Percentiles rank a stretch among this genome's conserved stretches.
These are phyloP conservation scores for Zymoseptoria ardabiliae DNA, from an alignment of 2,329 filamentous ascomycete genomes.

Conservation along the genomic window DNA sequence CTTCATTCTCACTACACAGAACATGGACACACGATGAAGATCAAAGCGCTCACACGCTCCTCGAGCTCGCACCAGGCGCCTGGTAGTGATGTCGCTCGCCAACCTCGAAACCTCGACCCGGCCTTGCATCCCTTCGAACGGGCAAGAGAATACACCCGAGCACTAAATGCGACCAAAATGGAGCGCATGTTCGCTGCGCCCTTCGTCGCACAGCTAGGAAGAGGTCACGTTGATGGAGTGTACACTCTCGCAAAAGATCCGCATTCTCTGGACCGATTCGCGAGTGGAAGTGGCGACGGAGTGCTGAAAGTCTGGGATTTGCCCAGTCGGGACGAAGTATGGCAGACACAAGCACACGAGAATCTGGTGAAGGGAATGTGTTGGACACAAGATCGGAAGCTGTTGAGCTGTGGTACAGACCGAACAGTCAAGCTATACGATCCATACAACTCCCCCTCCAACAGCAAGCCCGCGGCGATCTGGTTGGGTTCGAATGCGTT, in stretches of 20 bases:
- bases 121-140: conserved; percentile 85
- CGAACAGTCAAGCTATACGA: conserved; percentile 85
- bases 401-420: conserved; percentile 82
- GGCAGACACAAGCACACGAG: conserved; percentile 76
- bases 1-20: not conserved
- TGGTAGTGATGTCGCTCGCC: conserved; percentile 57
- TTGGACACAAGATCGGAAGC: conserved; percentile 78
- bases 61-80: conserved; percentile 58
- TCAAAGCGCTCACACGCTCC: conserved; percentile 61
- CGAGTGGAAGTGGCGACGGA: conserved; percentile 83
- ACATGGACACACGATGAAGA: conserved; percentile 37
- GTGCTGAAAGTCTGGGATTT: conserved; percentile 91
- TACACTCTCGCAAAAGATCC: conserved; percentile 45
- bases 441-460: conserved; percentile 66
- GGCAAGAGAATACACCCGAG: conserved; percentile 74
- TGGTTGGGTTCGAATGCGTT: conserved; percentile 81
- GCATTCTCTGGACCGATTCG: conserved; percentile 43
- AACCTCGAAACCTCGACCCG: conserved; percentile 69
- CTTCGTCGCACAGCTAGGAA: conserved; percentile 79
- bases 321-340: conserved; percentile 63
- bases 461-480: conserved; percentile 67
- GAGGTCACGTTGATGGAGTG: conserved; percentile 82
- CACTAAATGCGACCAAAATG: conserved; percentile 79
- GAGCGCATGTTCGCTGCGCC: conserved; percentile 86
- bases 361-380: conserved; percentile 87